phyloP scores from a whole-genome alignment of 371 early-diverging fungal species.

The Umbelopsis sp. region DNA sequence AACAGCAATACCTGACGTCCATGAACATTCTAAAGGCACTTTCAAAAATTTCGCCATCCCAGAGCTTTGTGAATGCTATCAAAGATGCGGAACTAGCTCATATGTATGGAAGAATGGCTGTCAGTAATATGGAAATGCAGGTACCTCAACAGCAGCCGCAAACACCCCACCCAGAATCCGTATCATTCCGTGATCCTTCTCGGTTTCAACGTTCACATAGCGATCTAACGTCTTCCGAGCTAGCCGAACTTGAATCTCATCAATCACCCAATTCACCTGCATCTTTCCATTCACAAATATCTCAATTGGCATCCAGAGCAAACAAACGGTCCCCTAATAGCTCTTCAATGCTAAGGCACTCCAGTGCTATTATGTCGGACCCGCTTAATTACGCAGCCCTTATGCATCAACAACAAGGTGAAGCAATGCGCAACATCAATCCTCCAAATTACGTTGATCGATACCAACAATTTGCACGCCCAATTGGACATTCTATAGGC shows the following conservation, averaged over 20 bases:
- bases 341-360: not conserved
- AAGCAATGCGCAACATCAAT: not conserved
- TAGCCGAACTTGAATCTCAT: not conserved
- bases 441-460: conserved; percentile 12
- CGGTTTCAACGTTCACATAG: not conserved
- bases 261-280: not conserved
- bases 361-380: not conserved
- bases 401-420: conserved; percentile 15
- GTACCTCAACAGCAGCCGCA: not conserved
- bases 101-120: conserved; percentile 33
- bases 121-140: conserved; percentile 16
- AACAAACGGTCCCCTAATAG: not conserved
- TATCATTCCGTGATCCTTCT: not conserved
- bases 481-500: not conserved
- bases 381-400: not conserved
- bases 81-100: conserved; percentile 37
- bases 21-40: conserved; percentile 35
- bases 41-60: conserved; percentile 37
- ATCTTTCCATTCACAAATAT: conserved; percentile 4
- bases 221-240: not conserved
- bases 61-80: conserved; percentile 32
- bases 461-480: conserved; percentile 11
- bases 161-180: not conserved
- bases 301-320: not conserved
- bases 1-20: conserved; percentile 30